A percentile compares a stretch with the other conserved stretches of the same genome.
phyloP scores from a whole-genome alignment of 805 yeast species.

The Wilhelminamyces savonicus region DNA sequence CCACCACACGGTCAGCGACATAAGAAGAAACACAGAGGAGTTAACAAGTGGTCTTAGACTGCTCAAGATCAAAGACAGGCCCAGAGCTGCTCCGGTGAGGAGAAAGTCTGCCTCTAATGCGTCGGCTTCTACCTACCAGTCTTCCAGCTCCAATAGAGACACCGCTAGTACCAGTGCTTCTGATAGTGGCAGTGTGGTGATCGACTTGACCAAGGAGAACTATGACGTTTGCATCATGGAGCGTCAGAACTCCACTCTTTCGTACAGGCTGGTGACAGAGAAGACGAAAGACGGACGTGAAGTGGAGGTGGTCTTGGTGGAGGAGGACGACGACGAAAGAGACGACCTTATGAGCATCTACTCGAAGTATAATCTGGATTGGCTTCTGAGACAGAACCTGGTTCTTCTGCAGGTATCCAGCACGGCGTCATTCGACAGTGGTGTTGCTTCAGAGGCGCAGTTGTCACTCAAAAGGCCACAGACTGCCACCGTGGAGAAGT shows the following conservation, averaged over 20 bases:
- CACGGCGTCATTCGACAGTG: constrained; percentile 14
- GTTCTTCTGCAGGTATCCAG: constrained; percentile 11
- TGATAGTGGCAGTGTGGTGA: constrained; percentile 33
- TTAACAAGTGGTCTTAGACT: too few species aligned
- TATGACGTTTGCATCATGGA: constrained; percentile 32
- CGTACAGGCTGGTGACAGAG: constrained; percentile 36
- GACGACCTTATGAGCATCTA: constrained; percentile 35
- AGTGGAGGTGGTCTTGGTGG: constrained; percentile 39
- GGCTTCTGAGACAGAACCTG: constrained; percentile 18
- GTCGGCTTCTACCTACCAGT: constrained; percentile 21
- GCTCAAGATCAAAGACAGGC: too few species aligned
- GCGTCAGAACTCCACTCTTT: constrained; percentile 26
- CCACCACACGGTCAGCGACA: too few species aligned
- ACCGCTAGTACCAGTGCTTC: constrained; percentile 22
- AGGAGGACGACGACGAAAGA: constrained; percentile 25
- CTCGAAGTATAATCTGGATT: constrained; percentile 29
- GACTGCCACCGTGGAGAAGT: background rate
- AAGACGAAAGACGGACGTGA: constrained; percentile 29
- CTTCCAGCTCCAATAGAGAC: constrained; percentile 20
- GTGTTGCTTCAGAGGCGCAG: constrained; percentile 14
- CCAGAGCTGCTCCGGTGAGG: too few species aligned
- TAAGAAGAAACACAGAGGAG: too few species aligned
- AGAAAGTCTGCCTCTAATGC: too few species aligned
- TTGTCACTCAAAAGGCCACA: constrained; percentile 1
- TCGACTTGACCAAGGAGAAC: constrained; percentile 35